phyloP scores from a whole-genome alignment of 2,329 filamentous ascomycete species.

The Cercospora sojina region DNA sequence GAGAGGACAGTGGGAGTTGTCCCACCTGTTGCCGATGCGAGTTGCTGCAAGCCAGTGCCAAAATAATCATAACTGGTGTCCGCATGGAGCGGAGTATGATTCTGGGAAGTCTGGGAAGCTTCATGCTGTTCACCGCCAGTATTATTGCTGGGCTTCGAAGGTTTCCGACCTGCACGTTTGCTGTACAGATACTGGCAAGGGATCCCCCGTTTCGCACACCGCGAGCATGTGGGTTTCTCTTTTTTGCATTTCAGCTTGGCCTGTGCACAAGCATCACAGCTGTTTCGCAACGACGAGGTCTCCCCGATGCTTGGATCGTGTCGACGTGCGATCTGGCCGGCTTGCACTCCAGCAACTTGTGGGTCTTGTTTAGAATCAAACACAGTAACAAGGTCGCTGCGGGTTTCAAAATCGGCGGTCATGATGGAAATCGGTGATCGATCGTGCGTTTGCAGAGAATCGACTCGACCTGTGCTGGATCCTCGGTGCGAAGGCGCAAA shows the following conservation, averaged over 20 bases:
- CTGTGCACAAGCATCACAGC: not conserved
- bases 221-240: not conserved
- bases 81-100: not conserved
- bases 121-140: not conserved
- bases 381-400: not conserved
- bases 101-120: not conserved
- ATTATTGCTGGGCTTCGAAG: not conserved
- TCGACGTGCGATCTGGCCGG: not conserved
- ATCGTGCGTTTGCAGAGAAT: not conserved
- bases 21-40: not conserved
- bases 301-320: not conserved
- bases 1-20: not conserved
- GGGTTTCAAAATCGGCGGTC: not conserved
- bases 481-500: not conserved
- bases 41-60: not conserved
- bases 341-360: not conserved
- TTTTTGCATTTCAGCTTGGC: not conserved
- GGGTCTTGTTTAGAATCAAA: not conserved
- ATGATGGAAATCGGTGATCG: not conserved
- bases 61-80: not conserved
- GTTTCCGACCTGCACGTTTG: not conserved
- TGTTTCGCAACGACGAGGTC: conserved; percentile 3
- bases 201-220: not conserved
- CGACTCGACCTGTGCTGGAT: not conserved
- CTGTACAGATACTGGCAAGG: not conserved